Conservation (phyloP, 1,284 basidiomycete genomes). For the Trametes pubescens region DNA sequence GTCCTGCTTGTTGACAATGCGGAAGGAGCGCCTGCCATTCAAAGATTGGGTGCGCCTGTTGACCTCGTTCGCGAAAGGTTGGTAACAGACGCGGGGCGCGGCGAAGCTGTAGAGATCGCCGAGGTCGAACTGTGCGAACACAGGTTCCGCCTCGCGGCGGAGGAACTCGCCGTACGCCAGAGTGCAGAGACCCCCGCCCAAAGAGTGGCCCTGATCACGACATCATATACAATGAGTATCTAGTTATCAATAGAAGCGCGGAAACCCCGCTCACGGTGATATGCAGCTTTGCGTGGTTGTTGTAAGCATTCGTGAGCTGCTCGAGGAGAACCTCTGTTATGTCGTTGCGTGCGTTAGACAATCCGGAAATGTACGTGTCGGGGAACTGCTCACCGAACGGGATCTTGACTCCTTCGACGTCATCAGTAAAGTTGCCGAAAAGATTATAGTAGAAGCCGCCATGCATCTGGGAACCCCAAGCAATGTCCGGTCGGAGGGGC, state of each 20-base stretch:
- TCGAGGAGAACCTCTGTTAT: slow-evolving; percentile 12
- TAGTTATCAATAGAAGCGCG: not conserved
- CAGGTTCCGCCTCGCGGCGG: not conserved
- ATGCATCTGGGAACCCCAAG: slow-evolving; percentile 15
- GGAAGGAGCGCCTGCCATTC: slow-evolving; percentile 10
- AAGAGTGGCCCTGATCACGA: slow-evolving; percentile 20
- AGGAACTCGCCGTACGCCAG: slow-evolving; percentile 26
- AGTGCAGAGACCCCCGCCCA: slow-evolving; percentile 21
- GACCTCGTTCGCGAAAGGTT: slow-evolving; percentile 16
- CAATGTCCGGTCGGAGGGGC: slow-evolving; percentile 3
- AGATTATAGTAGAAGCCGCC: slow-evolving; percentile 21
- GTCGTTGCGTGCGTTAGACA: not conserved
- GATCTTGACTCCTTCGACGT: not conserved
- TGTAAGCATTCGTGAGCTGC: slow-evolving; percentile 9
- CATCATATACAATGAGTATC: not conserved
- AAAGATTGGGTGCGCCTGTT: slow-evolving; percentile 1
- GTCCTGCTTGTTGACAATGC: slow-evolving; percentile 21
- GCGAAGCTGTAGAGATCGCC: slow-evolving; percentile 22
- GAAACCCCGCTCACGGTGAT: slow-evolving; percentile 1
- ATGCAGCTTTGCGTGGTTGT: not conserved
- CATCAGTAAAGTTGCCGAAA: slow-evolving; percentile 14
- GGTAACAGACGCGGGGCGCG: slow-evolving; percentile 17
- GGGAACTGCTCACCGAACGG: slow-evolving; percentile 14
- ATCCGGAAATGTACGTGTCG: not conserved
- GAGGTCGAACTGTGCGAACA: slow-evolving; percentile 8